Conservation (phyloP, 352 stramenopile species). For the Phytophthora aleatoria region DNA sequence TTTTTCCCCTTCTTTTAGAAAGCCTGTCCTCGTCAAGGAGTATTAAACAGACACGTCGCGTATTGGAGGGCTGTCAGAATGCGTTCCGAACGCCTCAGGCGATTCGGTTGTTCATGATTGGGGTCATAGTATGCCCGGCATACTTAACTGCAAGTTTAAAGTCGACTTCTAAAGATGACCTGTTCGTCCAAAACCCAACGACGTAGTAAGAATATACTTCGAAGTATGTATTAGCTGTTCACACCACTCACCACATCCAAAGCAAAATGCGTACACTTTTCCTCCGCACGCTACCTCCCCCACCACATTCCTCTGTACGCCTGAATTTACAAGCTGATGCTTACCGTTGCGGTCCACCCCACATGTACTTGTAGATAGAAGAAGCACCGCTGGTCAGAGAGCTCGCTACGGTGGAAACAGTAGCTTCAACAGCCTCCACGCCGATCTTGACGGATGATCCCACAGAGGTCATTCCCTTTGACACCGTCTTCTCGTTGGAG, state of each 20-base stretch:
- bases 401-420: slow-evolving; percentile 79
- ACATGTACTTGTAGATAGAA: slow-evolving; percentile 90
- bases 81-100: no score
- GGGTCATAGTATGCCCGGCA: no score
- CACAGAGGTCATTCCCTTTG: slow-evolving; percentile 80
- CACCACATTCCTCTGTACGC: slow-evolving; percentile 15
- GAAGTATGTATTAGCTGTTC: slow-evolving; percentile 16
- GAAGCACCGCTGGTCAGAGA: slow-evolving; percentile 75
- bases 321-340: slow-evolving; percentile 16
- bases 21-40: no score
- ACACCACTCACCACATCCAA: slow-evolving; percentile 24
- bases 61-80: no score
- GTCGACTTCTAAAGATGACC: no score
- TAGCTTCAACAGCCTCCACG: slow-evolving; percentile 71
- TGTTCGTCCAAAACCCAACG: no score
- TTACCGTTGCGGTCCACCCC: slow-evolving; percentile 46
- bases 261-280: slow-evolving; percentile 15
- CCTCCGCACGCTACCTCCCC: slow-evolving; percentile 9
- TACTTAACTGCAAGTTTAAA: no score
- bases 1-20: no score
- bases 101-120: no score
- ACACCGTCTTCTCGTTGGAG: slow-evolving; percentile 85
- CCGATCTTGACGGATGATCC: slow-evolving; percentile 84
- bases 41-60: no score
- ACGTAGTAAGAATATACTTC: no score